Evolutionary conservation across 2,329 filamentous ascomycete genomes (phyloP), one percentile per base, ranked within the genome.

Genomic region (Cercospora berteroae): DNA sequence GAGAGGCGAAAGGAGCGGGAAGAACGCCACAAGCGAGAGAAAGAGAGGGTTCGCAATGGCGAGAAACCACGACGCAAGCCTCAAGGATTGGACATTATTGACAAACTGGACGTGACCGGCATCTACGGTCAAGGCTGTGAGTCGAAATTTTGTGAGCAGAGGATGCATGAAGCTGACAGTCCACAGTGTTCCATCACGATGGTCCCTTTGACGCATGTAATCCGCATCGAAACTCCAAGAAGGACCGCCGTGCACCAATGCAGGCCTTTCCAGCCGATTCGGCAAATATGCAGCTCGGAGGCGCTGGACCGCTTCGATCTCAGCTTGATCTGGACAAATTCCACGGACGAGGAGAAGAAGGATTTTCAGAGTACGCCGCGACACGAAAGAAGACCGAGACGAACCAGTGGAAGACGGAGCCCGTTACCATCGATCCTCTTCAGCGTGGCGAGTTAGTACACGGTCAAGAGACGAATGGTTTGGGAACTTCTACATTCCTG

Each of bases 141-240:
- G 92, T 88, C 12, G 25, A 9, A n/a, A 36, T 50, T 27, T 50
- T 63, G 52, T 8, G 44, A 69, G 29, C 39, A 6, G 25, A 23
- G 44, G 33, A 31, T 48, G 13, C 42, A 12, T 31, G 61, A 27
- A 29, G 18, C 63, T 73, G 65, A 71, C 67, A 55, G 20, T 25
- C 60, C 67, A 16, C 75, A 96, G 93, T 97, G 73, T 97, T 98
- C 81, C 95, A 99, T 76, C 95, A 99, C 77, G 95, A 98, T 76
- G 95, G 95, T 0, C 95, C 95, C 4, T 99, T 97, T 75, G 95
- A 99, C 80, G 95, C 95, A 20, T 92, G 95, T 78, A 96, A 97
- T 79, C 93, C 95, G 4, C 91, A 96, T 78, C 92, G 95, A 71
- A 99, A 98, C 80, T 89, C 92, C 66, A 91, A 91, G 76, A 92